Evolutionary conservation across 2,329 filamentous ascomycete species (phyloP).

Genomic region (Ramularia collo-cygni): DNA sequence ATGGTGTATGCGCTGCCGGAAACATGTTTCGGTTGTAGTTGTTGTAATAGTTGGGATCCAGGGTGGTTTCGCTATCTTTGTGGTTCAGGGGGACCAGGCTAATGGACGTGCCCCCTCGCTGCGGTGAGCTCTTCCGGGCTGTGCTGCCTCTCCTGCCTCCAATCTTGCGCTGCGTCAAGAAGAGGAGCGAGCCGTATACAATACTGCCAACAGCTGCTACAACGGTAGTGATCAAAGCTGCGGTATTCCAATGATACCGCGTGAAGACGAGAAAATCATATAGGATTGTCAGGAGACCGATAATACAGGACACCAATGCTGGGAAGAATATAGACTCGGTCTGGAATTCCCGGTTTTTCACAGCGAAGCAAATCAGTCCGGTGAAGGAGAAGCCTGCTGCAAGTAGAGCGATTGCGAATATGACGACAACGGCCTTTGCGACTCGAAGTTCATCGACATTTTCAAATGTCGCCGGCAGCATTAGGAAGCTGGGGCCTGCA

Average conservation of each 20-base stretch:
- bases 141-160: conserved; percentile 1
- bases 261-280: conserved; percentile 41
- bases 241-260: conserved; percentile 37
- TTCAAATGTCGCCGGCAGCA: conserved; percentile 43
- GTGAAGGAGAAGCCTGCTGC: conserved; percentile 45
- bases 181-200: conserved; percentile 37
- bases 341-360: conserved; percentile 41
- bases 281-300: conserved; percentile 43
- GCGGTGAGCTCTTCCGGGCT: conserved; percentile 14
- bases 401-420: conserved; percentile 42
- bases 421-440: conserved; percentile 34
- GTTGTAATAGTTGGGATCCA: conserved; percentile 35
- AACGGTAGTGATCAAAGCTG: conserved; percentile 38
- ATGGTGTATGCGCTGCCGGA: conserved; percentile 26
- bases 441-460: conserved; percentile 33
- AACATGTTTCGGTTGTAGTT: conserved; percentile 45
- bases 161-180: conserved; percentile 36
- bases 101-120: background rate
- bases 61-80: conserved; percentile 11
- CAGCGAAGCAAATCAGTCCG: conserved; percentile 41
- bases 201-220: conserved; percentile 35
- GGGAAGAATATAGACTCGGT: conserved; percentile 43
- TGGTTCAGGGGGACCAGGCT: background rate
- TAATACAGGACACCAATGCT: conserved; percentile 36
- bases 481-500: conserved; percentile 38